Evolutionary conservation across 2,329 filamentous ascomycete species (phyloP).

Genomic region (Spiromastix sp.): DNA sequence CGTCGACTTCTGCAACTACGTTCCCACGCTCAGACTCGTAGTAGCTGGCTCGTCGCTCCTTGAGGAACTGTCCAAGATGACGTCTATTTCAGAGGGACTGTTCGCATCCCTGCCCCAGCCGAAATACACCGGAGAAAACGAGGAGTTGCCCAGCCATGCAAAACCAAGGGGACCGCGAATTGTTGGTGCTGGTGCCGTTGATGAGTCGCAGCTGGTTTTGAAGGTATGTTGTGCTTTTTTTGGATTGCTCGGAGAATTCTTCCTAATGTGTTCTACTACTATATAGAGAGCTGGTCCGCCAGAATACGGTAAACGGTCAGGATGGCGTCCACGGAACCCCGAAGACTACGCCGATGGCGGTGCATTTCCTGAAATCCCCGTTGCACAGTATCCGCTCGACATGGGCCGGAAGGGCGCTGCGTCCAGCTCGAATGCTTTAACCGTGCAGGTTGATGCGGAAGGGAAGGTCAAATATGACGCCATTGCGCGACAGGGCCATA

Average conservation of each 20-base stretch:
- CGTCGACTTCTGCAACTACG: too few relatives aligned
- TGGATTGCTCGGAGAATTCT: constrained; percentile 1
- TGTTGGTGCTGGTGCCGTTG: constrained; percentile 65
- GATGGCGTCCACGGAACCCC: constrained; percentile 79
- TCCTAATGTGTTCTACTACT: constrained; percentile 11
- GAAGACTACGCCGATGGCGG: constrained; percentile 96
- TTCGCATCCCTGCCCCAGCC: constrained; percentile 76
- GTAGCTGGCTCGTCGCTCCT: too few relatives aligned
- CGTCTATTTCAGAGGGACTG: constrained; percentile 60
- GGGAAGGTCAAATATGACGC: constrained; percentile 96
- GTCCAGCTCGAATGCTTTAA: constrained; percentile 70
- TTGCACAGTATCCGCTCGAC: constrained; percentile 90
- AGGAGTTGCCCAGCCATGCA: constrained; percentile 61
- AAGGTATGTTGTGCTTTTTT: constrained; percentile 42
- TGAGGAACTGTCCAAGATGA: too few relatives aligned
- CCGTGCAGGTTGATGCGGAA: constrained; percentile 81
- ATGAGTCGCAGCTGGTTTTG: constrained; percentile 76
- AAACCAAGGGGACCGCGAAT: constrained; percentile 74
- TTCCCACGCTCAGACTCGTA: too few relatives aligned
- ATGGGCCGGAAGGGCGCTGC: constrained; percentile 71
- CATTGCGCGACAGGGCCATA: constrained; percentile 82
- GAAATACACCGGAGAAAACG: constrained; percentile 81
- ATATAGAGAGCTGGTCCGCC: constrained; percentile 66
- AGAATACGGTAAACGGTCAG: constrained; percentile 72
- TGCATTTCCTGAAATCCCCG: constrained; percentile 84